Conservation (phyloP, 192 early-diverging fungal species). For the Gamsiella multidivaricata region DNA sequence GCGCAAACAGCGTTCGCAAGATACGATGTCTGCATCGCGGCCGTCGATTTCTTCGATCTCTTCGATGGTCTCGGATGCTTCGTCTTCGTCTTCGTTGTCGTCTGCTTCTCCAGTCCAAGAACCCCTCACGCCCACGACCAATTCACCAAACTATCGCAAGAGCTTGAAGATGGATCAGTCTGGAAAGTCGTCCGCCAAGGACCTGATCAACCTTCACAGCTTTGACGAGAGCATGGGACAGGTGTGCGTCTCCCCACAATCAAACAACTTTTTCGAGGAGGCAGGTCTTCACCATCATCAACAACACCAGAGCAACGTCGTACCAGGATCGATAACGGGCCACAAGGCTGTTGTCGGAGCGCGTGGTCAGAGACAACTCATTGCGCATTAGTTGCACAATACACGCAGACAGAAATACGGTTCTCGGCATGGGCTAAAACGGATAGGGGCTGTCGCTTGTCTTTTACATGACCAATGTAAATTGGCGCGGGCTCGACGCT, state of each 20-base stretch:
- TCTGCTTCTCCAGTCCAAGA: constrained; percentile 20
- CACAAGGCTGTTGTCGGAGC: not conserved
- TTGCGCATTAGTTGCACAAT: constrained; percentile 32
- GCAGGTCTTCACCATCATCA: constrained; percentile 3
- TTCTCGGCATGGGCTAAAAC: too few relatives aligned
- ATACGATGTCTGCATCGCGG: constrained; percentile 15
- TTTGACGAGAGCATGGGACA: not conserved
- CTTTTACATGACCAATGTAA: too few relatives aligned
- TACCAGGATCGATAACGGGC: not conserved
- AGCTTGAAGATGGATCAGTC: not conserved
- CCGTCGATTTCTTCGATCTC: constrained; percentile 27
- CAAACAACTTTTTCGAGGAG: constrained; percentile 25
- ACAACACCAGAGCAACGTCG: not conserved
- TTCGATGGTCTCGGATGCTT: constrained; percentile 38
- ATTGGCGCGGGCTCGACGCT: too few relatives aligned
- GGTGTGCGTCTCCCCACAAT: constrained; percentile 28
- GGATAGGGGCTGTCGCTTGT: too few relatives aligned
- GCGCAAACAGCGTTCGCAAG: constrained; percentile 24
- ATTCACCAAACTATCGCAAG: constrained; percentile 24
- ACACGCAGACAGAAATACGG: too few relatives aligned
- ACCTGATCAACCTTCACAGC: constrained; percentile 9
- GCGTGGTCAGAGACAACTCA: constrained; percentile 35
- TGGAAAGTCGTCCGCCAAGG: constrained; percentile 7
- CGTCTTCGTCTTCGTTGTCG: not conserved
- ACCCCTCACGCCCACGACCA: constrained; percentile 27